Base-by-base conservation (phyloP, 805 yeast species). In the Nakazawaea siamensis region DNA sequence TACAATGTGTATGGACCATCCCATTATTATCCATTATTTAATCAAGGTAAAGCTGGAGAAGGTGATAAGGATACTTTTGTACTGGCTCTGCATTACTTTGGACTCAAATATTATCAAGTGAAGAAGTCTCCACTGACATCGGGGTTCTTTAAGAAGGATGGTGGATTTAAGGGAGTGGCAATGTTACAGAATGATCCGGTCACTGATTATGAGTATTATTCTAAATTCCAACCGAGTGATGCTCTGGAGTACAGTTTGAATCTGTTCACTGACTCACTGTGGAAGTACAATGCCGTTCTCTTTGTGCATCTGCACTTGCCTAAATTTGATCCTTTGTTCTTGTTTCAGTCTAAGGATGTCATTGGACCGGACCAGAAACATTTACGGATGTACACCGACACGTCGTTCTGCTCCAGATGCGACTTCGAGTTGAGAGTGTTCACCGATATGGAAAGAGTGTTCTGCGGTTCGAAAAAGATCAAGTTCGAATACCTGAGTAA, bases 41-140 rank as follows among this genome's bases (percentile, higher is more conserved):
- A 70, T 0, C 64, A 68, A 49, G 76, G 75, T 43, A 52, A 55
- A 7, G 40, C 43, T 18, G 79, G 79, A 11, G 76, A 73, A 50
- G 79, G 79, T 26, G 79, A 73, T 45, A 73, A 73, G 44, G 79
- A 73, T 41, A 73, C 79, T 2, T 73, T 73, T 44, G 52, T 64
- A 42, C 76, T 76, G 0, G 75, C 75, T 4, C 67, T 74, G 5
- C 52, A 57, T 12, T 68, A 61, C 13, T 57, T 62, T 27, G 50
- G 54, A 10, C 55, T 64, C 36, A 57, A 61, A 2, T 69, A 55
- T 35, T 72, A 72, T 48, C 76, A 70, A 46, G 73, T 73, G 15
- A 62, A 65, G 23, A 64, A 58, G 44, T 66, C 65, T 31, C 62
- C 71, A 32, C 62, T 60, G 35, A 73, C 73, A 15, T 53, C 69